Conservation (phyloP, 176 grass and related monocot species). For the Tuctoria greenei region DNA sequence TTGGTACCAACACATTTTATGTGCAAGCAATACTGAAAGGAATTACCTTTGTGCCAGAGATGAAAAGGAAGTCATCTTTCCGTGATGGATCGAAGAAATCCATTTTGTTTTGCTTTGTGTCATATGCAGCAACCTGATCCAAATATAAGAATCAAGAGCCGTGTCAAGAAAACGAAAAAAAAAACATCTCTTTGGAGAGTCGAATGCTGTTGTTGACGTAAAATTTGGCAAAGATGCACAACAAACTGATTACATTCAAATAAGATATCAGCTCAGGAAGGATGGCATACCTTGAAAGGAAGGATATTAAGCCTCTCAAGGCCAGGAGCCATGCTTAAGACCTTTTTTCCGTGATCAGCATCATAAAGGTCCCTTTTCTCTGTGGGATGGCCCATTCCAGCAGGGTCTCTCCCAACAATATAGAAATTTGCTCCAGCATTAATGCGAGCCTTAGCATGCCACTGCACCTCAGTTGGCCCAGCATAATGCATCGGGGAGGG, state of each 20-base stretch:
- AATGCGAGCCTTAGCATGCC: constrained; percentile 96
- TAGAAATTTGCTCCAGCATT: constrained; percentile 99
- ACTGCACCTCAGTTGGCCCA: constrained; percentile 95
- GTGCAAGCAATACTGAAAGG: not conserved
- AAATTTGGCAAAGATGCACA: constrained; percentile 10
- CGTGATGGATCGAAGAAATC: constrained; percentile 93
- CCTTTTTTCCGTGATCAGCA: constrained; percentile 97
- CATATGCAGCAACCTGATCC: constrained; percentile 87
- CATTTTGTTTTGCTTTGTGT: constrained; percentile 81
- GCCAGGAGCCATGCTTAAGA: constrained; percentile 91
- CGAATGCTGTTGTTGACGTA: not conserved
- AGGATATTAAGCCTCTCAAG: constrained; percentile 96
- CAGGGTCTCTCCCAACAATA: constrained; percentile 95
- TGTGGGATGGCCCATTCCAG: constrained; percentile 81
- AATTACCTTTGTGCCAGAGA: constrained; percentile 95
- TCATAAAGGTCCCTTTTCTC: constrained; percentile 95
- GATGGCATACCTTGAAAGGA: constrained; percentile 82
- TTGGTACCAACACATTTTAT: constrained; percentile 1
- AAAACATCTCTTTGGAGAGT: not conserved
- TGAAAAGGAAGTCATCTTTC: constrained; percentile 94
- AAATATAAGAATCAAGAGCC: constrained; percentile 28
- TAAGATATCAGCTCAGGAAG: not conserved
- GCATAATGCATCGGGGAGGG: constrained; percentile 99
- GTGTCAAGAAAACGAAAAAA: constrained; percentile 18
- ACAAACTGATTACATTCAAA: not conserved